phyloP scores from a whole-genome alignment of 306 rosid species.

The Ammopiptanthus mongolicus region DNA sequence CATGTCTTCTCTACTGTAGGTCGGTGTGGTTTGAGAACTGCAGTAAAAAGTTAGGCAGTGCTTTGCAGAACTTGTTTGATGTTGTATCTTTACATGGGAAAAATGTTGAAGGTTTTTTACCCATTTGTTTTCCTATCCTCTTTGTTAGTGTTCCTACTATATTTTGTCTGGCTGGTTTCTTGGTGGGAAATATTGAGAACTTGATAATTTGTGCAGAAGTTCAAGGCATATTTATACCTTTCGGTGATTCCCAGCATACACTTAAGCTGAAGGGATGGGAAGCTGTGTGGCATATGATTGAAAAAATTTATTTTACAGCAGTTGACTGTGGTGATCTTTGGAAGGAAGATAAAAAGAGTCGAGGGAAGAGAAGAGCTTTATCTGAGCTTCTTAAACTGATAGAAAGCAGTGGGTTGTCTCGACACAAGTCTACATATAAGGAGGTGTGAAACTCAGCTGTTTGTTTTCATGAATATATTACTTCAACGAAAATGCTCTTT shows the following conservation, averaged over 20 bases:
- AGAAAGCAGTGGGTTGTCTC: conserved; percentile 67
- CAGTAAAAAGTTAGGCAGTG: conserved; percentile 29
- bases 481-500: not conserved
- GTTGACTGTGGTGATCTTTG: conserved; percentile 52
- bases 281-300: conserved; percentile 53
- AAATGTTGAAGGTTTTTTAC: conserved; percentile 32
- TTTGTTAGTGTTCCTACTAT: not conserved
- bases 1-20: conserved; percentile 38
- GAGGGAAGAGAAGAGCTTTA: conserved; percentile 64
- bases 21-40: conserved; percentile 60
- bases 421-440: conserved; percentile 46
- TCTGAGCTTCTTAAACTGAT: conserved; percentile 69
- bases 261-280: conserved; percentile 50
- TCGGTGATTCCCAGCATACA: conserved; percentile 28
- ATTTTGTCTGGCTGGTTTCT: not conserved
- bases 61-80: conserved; percentile 37
- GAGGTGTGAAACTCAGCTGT: conserved; percentile 40
- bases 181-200: not conserved
- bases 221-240: conserved; percentile 29
- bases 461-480: conserved; percentile 12
- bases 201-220: conserved; percentile 26
- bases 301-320: conserved; percentile 42
- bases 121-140: not conserved
- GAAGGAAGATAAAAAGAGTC: conserved; percentile 70
- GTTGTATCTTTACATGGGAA: conserved; percentile 6